Evolutionary conservation across 129 eudicot species (phyloP), one percentile per base, ranked within the genome.

Genomic region (Tagetes patula): DNA sequence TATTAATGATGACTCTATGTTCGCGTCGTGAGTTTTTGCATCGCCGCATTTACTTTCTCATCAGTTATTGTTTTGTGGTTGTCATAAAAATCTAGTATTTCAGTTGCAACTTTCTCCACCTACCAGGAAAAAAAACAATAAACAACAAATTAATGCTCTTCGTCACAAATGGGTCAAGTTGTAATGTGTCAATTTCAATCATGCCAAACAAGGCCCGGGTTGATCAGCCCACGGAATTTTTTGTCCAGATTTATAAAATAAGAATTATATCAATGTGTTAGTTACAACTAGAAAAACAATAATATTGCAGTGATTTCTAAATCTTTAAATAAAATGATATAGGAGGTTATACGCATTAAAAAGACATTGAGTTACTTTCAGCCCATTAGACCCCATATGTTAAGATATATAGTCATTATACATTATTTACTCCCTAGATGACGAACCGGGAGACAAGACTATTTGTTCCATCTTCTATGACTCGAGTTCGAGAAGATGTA

Each of bases 91-190:
- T 94, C 99, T 53, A 94, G 64, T 67, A 94, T 83, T 83, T 94
- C 99, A 75, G 88, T 94, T 1, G 99, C 90, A 38, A 94, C 85
- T 75, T 94, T 94, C 75, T 94, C 92, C 85, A 94, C 99, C 99
- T 94, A 84, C 68, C 58, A 49, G 3, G 47, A 31, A 43, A 38
- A 53, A 2, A 7, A 37, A 33, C 32, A 20, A 2, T 10, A 5
- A 3, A 31, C 0, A 60, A 71, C 31, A 13, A 59, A 36, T 8
- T 33, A 61, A 6, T 7, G 45, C 1, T 32, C 13, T 37, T n/a
- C 67, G n/a, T 4, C 46, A 37, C 68, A 36, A 50, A 50, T 50
- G 58, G 32, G 58, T 14, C 13, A 31, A 4, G 8, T 54, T 54
- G 60, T 14, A 27, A 54, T 6, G 34, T 14, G 33, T 6, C 59